A percentile compares a stretch with the other conserved stretches of the same genome.
Conservation (phyloP, 768 basidiomycete species). For the Hygrophorus russula region DNA sequence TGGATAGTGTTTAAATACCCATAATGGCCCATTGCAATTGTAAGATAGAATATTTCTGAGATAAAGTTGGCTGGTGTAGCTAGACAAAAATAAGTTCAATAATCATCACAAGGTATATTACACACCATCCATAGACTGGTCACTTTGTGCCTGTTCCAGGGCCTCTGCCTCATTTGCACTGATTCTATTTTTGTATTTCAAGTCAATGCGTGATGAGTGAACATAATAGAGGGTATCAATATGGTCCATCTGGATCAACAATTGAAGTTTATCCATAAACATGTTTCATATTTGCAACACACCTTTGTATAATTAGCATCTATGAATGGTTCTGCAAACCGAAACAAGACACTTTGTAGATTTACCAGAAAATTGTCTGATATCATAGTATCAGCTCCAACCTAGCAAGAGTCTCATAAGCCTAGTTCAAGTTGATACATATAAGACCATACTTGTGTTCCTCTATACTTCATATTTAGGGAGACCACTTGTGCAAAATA, state of each 20-base stretch:
- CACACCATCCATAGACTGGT: constrained; percentile 33
- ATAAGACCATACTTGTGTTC: constrained; percentile 56
- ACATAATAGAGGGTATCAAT: constrained; percentile 81
- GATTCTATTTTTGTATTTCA: constrained; percentile 87
- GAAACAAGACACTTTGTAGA: constrained; percentile 67
- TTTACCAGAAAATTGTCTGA: constrained; percentile 93
- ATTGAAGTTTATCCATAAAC: not conserved
- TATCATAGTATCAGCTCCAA: constrained; percentile 77
- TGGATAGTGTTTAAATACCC: constrained; percentile 78
- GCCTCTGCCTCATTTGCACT: constrained; percentile 88
- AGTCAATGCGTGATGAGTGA: constrained; percentile 56
- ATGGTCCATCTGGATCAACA: constrained; percentile 60
- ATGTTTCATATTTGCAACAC: not conserved
- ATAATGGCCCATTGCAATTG: constrained; percentile 80
- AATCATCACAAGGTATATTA: not conserved
- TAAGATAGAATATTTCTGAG: constrained; percentile 87
- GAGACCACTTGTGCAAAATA: constrained; percentile 70
- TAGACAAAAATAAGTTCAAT: constrained; percentile 2
- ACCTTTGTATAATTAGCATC: constrained; percentile 87
- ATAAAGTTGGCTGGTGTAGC: constrained; percentile 82
- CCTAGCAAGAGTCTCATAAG: constrained; percentile 27
- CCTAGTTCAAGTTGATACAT: not conserved
- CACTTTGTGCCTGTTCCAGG: constrained; percentile 50
- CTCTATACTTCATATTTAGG: constrained; percentile 76
- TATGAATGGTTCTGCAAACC: constrained; percentile 91